A percentile compares a stretch with the other conserved stretches of the same genome.
phyloP scores from a whole-genome alignment of 805 yeast genomes.

The Yamadazyma sp. region DNA sequence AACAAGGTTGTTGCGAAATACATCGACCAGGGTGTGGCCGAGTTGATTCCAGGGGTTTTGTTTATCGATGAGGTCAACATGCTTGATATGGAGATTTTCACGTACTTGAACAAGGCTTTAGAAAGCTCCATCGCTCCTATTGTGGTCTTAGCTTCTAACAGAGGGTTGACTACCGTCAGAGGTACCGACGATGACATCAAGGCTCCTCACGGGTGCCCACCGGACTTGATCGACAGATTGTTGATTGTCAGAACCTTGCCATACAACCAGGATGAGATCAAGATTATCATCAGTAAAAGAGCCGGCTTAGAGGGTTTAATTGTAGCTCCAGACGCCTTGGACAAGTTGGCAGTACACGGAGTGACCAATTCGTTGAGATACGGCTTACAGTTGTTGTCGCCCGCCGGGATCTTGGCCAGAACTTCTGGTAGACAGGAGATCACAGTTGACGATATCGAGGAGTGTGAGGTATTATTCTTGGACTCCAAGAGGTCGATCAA shows the following conservation, averaged over 20 bases:
- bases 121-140: constrained; percentile 92
- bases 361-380: constrained; percentile 81
- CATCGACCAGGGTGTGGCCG: constrained; percentile 98
- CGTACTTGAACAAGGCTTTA: constrained; percentile 90
- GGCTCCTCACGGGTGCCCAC: constrained; percentile 96
- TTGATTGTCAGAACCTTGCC: constrained; percentile 90
- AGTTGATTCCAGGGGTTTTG: constrained; percentile 94
- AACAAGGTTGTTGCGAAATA: constrained; percentile 94
- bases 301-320: constrained; percentile 74
- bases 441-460: constrained; percentile 70
- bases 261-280: constrained; percentile 81
- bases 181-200: constrained; percentile 81
- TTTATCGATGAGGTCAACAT: constrained; percentile 98
- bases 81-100: constrained; percentile 96
- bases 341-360: constrained; percentile 71
- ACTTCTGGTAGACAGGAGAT: constrained; percentile 72
- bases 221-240: constrained; percentile 88
- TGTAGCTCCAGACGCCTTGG: constrained; percentile 67
- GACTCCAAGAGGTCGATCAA: constrained; percentile 79
- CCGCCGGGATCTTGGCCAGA: constrained; percentile 80
- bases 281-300: constrained; percentile 78
- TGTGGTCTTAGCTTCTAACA: constrained; percentile 92
- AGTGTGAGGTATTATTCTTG: constrained; percentile 77
- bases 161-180: constrained; percentile 88
- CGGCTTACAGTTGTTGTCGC: constrained; percentile 86